Evolutionary conservation across 441 rosid species (phyloP).

Genomic region (Corymbia calophylla): DNA sequence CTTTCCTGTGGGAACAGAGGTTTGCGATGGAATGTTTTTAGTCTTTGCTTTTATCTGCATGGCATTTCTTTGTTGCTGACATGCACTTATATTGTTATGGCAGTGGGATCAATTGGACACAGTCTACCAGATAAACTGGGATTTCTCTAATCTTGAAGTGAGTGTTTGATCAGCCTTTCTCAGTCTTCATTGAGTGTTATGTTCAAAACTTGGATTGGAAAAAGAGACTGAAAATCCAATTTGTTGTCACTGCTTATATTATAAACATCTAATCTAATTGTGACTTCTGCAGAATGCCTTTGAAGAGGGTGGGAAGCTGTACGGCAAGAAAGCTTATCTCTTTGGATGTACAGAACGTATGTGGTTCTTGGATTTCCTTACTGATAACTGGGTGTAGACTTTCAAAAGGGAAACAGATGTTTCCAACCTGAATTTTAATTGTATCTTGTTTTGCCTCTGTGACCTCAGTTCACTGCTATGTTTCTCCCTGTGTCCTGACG

Average conservation of each 20-base stretch:
- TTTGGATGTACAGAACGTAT: conserved; percentile 97
- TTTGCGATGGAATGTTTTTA: conserved; percentile 14
- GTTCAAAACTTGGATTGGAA: neutral
- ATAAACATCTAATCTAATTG: neutral
- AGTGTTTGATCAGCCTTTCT: conserved; percentile 19
- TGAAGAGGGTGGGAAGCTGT: conserved; percentile 83
- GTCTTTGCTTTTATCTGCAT: neutral
- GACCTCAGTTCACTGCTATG: neutral
- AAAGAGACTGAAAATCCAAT: neutral
- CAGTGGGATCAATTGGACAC: conserved; percentile 96
- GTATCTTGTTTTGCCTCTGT: neutral
- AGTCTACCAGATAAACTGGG: conserved; percentile 71
- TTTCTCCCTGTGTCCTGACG: neutral
- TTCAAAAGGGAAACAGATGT: neutral
- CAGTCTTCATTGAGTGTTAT: neutral
- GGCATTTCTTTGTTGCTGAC: conserved; percentile 5
- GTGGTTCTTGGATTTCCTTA: conserved; percentile 13
- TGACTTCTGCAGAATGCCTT: conserved; percentile 56
- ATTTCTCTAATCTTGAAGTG: conserved; percentile 87
- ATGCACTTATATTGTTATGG: neutral
- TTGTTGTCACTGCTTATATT: neutral
- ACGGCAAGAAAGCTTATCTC: conserved; percentile 72
- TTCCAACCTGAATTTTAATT: neutral
- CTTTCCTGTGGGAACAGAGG: conserved; percentile 99
- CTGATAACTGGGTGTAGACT: neutral